A percentile compares a stretch with the other conserved stretches of the same genome.
phyloP scores from a whole-genome alignment of 768 basidiomycete genomes.

The Agaricus sinodeliciosus region DNA sequence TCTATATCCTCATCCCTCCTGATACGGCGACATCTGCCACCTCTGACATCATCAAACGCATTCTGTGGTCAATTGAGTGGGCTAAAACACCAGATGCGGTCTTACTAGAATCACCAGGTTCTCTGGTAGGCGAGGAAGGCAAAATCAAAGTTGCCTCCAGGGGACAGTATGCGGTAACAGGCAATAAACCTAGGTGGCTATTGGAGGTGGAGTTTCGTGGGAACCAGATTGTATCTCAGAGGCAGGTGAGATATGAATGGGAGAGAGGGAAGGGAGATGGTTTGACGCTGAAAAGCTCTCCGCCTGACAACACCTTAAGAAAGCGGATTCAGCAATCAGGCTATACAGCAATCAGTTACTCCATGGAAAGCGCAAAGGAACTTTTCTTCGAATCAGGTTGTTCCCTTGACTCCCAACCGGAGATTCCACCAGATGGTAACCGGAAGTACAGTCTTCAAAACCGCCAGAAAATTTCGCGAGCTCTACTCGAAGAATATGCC shows the following conservation, averaged over 20 bases:
- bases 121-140: not conserved
- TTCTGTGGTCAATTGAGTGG: constrained; percentile 8
- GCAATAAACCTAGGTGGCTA: constrained; percentile 4
- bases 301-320: not conserved
- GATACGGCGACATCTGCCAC: not conserved
- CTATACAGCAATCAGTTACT: constrained; percentile 8
- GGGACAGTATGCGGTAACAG: constrained; percentile 5
- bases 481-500: not conserved
- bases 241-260: not conserved
- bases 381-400: not conserved
- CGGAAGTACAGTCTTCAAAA: not conserved
- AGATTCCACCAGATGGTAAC: not conserved
- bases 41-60: not conserved
- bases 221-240: not conserved
- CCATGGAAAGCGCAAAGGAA: constrained; percentile 1
- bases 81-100: constrained; percentile 4
- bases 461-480: not conserved
- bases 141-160: not conserved
- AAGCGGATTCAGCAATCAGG: not conserved
- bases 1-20: not conserved
- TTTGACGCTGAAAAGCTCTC: not conserved
- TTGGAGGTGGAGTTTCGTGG: constrained; percentile 2
- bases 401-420: not conserved
- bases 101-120: not conserved
- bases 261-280: not conserved